Evolutionary conservation across 1,139 yeast species (phyloP).

Genomic region (Nakaseomyces bracarensis): DNA sequence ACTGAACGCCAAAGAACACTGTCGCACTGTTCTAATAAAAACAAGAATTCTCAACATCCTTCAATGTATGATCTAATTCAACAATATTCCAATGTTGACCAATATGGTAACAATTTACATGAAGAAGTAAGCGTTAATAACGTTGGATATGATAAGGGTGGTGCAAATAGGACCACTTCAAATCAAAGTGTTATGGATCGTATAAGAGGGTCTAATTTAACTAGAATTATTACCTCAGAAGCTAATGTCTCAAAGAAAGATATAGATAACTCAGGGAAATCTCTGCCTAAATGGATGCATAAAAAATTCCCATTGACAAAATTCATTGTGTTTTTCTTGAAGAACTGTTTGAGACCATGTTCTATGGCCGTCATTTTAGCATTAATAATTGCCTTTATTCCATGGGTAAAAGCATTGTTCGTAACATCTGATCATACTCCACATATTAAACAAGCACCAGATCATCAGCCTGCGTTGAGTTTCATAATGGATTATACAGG

Average conservation of each 20-base stretch:
- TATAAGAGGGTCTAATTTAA: conserved; percentile 19
- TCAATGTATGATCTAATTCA: conserved; percentile 49
- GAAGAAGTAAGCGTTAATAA: conserved; percentile 15
- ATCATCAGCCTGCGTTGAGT: conserved; percentile 67
- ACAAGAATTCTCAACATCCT: conserved; percentile 38
- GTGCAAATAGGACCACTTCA: not conserved
- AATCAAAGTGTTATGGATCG: conserved; percentile 8
- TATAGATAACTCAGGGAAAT: conserved; percentile 27
- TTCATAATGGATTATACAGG: conserved; percentile 68
- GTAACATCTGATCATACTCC: conserved; percentile 36
- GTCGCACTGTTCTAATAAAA: not conserved
- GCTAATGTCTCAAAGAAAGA: conserved; percentile 29
- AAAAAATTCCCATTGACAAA: conserved; percentile 26
- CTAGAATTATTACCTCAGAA: conserved; percentile 31
- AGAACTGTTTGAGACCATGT: conserved; percentile 63
- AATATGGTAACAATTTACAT: conserved; percentile 19
- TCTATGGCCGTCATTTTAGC: conserved; percentile 57
- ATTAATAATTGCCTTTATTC: conserved; percentile 66
- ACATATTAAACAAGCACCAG: conserved; percentile 63
- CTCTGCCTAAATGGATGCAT: conserved; percentile 22
- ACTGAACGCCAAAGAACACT: not conserved
- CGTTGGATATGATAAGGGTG: conserved; percentile 5
- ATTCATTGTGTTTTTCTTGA: conserved; percentile 34
- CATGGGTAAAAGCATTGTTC: conserved; percentile 77
- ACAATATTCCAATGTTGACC: conserved; percentile 49